phyloP scores from a whole-genome alignment of 129 eudicot genomes.

The Tagetes erecta region DNA sequence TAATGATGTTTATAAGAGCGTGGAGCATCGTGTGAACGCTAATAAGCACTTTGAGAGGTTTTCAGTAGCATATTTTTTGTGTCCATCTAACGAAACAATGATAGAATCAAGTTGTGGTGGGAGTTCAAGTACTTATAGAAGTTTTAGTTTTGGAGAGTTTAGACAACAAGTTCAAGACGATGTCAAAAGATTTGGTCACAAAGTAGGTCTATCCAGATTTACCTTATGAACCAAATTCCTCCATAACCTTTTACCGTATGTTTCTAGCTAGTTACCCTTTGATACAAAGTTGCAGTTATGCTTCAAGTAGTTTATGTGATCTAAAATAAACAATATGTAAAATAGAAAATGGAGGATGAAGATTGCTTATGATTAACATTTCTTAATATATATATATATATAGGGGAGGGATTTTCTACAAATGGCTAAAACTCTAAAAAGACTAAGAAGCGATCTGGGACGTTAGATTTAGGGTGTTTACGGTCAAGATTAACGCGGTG shows the following conservation, averaged over 20 bases:
- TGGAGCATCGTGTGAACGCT: constrained; percentile 74
- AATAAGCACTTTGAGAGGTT: constrained; percentile 61
- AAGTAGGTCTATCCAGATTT: constrained; percentile 83
- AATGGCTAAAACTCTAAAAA: no score
- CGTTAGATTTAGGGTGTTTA: no score
- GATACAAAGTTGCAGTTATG: not conserved
- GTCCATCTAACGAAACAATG: constrained; percentile 65
- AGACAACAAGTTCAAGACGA: constrained; percentile 76
- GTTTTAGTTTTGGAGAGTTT: constrained; percentile 68
- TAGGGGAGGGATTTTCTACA: no score
- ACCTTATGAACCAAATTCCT: constrained; percentile 13
- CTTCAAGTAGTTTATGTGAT: not conserved
- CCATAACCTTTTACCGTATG: not conserved
- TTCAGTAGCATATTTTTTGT: constrained; percentile 75
- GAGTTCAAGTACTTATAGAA: constrained; percentile 44
- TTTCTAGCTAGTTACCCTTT: no score
- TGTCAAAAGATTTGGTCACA: constrained; percentile 61
- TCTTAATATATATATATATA: no score
- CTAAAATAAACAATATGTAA: no score
- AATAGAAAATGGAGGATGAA: no score
- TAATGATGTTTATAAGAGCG: constrained; percentile 73
- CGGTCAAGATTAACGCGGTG: no score
- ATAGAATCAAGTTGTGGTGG: constrained; percentile 45
- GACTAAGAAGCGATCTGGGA: no score
- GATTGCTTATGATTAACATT: no score